Base-by-base conservation (phyloP, 2,329 filamentous ascomycete species). In the Colletotrichum ledebouriae region DNA sequence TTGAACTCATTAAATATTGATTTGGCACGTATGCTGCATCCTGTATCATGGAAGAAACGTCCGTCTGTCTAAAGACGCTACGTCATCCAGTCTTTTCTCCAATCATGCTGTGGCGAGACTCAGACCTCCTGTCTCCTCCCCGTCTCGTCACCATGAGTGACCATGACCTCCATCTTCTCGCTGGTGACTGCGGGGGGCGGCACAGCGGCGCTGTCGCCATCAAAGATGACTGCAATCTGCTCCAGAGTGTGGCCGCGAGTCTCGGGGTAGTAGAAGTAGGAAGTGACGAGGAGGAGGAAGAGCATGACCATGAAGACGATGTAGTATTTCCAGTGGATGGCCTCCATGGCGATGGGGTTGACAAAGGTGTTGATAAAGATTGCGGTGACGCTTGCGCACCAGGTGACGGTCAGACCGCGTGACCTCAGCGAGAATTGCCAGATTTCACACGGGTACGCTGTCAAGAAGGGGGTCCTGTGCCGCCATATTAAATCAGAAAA, bases 311-410 rank as follows among this genome's bases (percentile, higher is more conserved):
- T 79, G 72, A 80, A 82, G 11, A 84, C 79, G 7, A 83, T 79
- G 63, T 84, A 84, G 63, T 81, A 83, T 70, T 78, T 81, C 82
- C 82, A 84, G 0, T 70, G 72, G 39, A 84, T 80, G 1, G 74
- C 73, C 1, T 80, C 78, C 58, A 84, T 76, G 0, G 78, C 81
- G 10, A 84, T 79, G 0, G 81, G 81, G 42, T 83, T 84, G 10
- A 81, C 79, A 49, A 81, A 81, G 37, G 75, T 74, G 59, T 77
- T 78, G 52, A 70, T 67, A 49, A 65, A 59, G 29, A 70, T 56
- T 37, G 64, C 65, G 46, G 69, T 6, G 46, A 69, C 46, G 9
- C 49, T 57, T 6, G 63, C 41, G 52, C 67, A 69, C 57, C 63
- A 67, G 12, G 57, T 66, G 12, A 66, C 62, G 20, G 63, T 67